Evolutionary conservation across 352 stramenopile genomes (phyloP).

Genomic region (Globisporangium mamillatum): DNA sequence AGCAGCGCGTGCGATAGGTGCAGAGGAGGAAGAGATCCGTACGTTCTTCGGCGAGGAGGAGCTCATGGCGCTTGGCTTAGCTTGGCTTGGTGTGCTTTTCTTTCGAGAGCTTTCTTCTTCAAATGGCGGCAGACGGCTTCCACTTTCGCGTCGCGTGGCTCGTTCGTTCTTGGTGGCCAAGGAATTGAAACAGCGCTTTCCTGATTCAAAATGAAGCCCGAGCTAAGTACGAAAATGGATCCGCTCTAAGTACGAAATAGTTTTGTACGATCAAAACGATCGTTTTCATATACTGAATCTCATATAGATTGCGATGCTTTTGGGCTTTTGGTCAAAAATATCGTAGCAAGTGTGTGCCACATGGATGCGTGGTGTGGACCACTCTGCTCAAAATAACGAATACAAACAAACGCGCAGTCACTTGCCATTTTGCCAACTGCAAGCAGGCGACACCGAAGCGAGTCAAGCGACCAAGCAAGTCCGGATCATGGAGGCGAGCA

Average conservation of each 20-base stretch:
- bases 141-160: not conserved
- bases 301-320: too few relatives aligned
- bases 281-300: too few relatives aligned
- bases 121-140: not conserved
- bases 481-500: constrained; percentile 1
- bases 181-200: not conserved
- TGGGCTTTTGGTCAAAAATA: too few relatives aligned
- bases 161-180: not conserved
- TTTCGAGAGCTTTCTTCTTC: not conserved
- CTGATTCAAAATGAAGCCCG: not conserved
- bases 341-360: too few relatives aligned
- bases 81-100: not conserved
- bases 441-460: not conserved
- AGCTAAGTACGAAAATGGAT: not conserved
- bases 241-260: too few relatives aligned
- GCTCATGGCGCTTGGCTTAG: not conserved
- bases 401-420: not conserved
- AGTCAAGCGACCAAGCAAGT: not conserved
- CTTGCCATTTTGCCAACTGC: constrained; percentile 1
- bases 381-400: not conserved
- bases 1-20: not conserved
- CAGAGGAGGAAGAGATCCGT: not conserved
- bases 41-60: constrained; percentile 6
- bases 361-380: too few relatives aligned
- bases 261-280: too few relatives aligned